Conservation (phyloP, 192 early-diverging fungal species). For the Lobulomyces angularis region DNA sequence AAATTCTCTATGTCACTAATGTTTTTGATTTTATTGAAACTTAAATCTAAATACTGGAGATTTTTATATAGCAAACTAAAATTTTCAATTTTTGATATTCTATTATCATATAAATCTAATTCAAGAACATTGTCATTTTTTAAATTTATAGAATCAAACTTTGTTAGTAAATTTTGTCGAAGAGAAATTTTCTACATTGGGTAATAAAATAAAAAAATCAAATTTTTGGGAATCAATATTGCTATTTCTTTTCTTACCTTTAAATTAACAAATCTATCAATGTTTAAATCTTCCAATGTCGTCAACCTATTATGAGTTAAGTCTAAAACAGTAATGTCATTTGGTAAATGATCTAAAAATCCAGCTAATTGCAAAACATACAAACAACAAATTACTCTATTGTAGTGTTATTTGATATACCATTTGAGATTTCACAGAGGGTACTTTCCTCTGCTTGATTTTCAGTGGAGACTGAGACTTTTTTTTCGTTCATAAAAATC, state of each 20-base stretch:
- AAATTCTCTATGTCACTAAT: slow-evolving; percentile 59
- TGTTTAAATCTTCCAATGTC: slow-evolving; percentile 32
- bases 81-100: slow-evolving; percentile 59
- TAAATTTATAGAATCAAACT: not conserved
- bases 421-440: too few relatives aligned
- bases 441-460: too few relatives aligned
- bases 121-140: slow-evolving; percentile 49
- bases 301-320: slow-evolving; percentile 51
- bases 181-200: slow-evolving; percentile 3
- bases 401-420: too few relatives aligned
- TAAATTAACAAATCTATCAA: slow-evolving; percentile 53
- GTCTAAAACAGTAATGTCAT: slow-evolving; percentile 44
- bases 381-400: too few relatives aligned
- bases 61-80: slow-evolving; percentile 14
- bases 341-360: slow-evolving; percentile 35
- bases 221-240: slow-evolving; percentile 48
- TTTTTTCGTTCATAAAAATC: too few relatives aligned
- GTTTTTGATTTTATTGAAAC: slow-evolving; percentile 86
- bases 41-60: slow-evolving; percentile 63
- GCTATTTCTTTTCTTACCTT: slow-evolving; percentile 30
- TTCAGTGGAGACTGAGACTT: too few relatives aligned
- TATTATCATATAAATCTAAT: slow-evolving; percentile 93
- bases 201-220: slow-evolving; percentile 2
- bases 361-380: slow-evolving; percentile 18
- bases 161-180: slow-evolving; percentile 6